A percentile compares a stretch with the other conserved stretches of the same genome.
phyloP scores from a whole-genome alignment of 805 yeast genomes.

The Kuraishia capsulata region DNA sequence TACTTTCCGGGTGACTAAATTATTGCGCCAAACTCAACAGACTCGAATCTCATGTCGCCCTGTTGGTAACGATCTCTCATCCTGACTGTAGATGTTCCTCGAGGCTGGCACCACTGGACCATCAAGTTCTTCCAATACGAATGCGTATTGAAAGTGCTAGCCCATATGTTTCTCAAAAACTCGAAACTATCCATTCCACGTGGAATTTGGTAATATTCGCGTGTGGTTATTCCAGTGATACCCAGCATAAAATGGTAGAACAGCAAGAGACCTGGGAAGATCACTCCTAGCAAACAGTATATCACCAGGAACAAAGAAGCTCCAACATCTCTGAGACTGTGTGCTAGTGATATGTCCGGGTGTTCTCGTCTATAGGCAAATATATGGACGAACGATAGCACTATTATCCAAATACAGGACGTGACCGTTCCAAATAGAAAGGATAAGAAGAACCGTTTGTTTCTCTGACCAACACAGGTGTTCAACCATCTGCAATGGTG shows the following conservation, averaged over 20 bases:
- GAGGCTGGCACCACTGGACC: slow-evolving; percentile 24
- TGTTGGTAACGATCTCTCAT: slow-evolving; percentile 19
- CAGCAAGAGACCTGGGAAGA: slow-evolving; percentile 49
- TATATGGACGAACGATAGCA: slow-evolving; percentile 23
- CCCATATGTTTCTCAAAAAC: slow-evolving; percentile 19
- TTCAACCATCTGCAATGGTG: slow-evolving; percentile 69
- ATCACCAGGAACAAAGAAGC: slow-evolving; percentile 45
- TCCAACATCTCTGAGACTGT: slow-evolving; percentile 20
- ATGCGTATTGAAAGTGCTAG: slow-evolving; percentile 28
- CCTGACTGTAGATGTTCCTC: slow-evolving; percentile 27
- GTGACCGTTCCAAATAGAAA: slow-evolving; percentile 34
- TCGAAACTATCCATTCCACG: slow-evolving; percentile 13
- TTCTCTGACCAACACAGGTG: slow-evolving; percentile 69
- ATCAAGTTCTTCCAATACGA: slow-evolving; percentile 21
- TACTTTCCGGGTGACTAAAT: too few relatives aligned
- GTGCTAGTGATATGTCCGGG: slow-evolving; percentile 9
- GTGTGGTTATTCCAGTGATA: slow-evolving; percentile 54
- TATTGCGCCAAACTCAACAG: slow-evolving; percentile 2
- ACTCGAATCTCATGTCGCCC: slow-evolving; percentile 31
- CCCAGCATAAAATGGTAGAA: slow-evolving; percentile 46
- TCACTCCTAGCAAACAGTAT: slow-evolving; percentile 31
- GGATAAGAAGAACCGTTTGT: slow-evolving; percentile 50
- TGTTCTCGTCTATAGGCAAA: slow-evolving; percentile 8
- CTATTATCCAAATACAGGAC: slow-evolving; percentile 17
- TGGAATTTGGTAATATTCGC: slow-evolving; percentile 54